phyloP scores from a whole-genome alignment of 164 flowering plant species.

The Chloranthus sessilifolius region DNA sequence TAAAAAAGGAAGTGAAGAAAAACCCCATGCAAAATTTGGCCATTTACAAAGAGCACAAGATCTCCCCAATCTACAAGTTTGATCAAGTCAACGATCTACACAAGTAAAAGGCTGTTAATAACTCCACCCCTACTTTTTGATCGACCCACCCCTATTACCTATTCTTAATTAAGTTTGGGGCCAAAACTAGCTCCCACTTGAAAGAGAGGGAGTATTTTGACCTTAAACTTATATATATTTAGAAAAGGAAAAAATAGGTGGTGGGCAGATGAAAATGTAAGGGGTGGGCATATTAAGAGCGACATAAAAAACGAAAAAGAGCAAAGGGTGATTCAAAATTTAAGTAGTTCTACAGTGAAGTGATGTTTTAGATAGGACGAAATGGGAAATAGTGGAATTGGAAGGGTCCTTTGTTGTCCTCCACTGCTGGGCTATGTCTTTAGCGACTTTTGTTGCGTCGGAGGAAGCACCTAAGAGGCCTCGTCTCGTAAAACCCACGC shows the following conservation, averaged over 20 bases:
- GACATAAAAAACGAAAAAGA: too few relatives aligned
- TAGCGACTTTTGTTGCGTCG: conserved; percentile 70
- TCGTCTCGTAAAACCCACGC: conserved; percentile 81
- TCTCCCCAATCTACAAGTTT: neutral
- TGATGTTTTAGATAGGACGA: conserved; percentile 1
- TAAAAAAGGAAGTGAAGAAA: neutral
- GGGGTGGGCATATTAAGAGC: too few relatives aligned
- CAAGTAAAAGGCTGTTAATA: too few relatives aligned
- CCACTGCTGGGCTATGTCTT: conserved; percentile 61
- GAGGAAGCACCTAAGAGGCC: conserved; percentile 69
- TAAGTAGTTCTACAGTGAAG: neutral
- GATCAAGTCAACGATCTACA: conserved; percentile 8
- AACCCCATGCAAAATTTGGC: conserved; percentile 26
- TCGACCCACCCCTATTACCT: too few relatives aligned
- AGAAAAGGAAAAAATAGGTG: too few relatives aligned
- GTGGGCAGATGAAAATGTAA: too few relatives aligned
- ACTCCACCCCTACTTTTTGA: too few relatives aligned
- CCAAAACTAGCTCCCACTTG: too few relatives aligned
- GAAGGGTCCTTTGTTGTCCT: conserved; percentile 19
- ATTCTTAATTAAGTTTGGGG: too few relatives aligned
- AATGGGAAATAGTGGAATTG: conserved; percentile 4
- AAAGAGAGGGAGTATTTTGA: too few relatives aligned
- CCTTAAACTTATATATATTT: too few relatives aligned
- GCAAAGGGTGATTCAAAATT: neutral
- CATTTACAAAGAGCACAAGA: conserved; percentile 14